A percentile compares a stretch with the other conserved stretches of the same genome.
Evolutionary conservation across 2,329 filamentous ascomycete genomes (phyloP).

Genomic region (Simplicillium aogashimaense): DNA sequence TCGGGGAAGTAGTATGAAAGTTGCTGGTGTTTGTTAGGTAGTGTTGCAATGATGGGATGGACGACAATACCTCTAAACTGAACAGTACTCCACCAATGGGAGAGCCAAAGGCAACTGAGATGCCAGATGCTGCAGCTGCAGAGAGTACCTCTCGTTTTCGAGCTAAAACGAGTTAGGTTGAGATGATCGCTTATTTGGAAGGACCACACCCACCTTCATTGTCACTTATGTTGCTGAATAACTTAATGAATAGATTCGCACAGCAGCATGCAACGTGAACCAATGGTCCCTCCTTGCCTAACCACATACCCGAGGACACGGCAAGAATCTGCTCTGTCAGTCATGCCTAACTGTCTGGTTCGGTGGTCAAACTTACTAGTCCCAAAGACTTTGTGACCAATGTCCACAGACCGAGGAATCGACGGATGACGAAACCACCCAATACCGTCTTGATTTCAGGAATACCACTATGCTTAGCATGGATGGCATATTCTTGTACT

Average conservation of each 20-base stretch:
- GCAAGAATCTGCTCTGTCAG: constrained; percentile 60
- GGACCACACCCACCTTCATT: too few relatives aligned
- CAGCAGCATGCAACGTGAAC: constrained; percentile 97
- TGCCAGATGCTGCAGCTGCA: constrained; percentile 82
- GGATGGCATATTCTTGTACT: constrained; percentile 73
- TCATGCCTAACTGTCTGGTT: constrained; percentile 8
- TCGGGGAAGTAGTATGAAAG: constrained; percentile 96
- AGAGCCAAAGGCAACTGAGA: constrained; percentile 88
- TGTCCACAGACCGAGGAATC: constrained; percentile 83
- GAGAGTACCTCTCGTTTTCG: constrained; percentile 90
- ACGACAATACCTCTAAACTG: constrained; percentile 62
- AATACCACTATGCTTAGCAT: constrained; percentile 92
- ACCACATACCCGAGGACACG: constrained; percentile 89
- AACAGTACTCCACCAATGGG: constrained; percentile 93
- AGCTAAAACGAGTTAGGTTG: too few relatives aligned
- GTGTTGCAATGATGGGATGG: neutral
- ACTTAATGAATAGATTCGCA: constrained; percentile 85
- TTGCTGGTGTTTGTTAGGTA: constrained; percentile 42
- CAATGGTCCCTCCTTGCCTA: constrained; percentile 90
- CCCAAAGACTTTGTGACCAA: constrained; percentile 83
- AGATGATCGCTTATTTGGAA: too few relatives aligned
- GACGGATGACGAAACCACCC: constrained; percentile 83
- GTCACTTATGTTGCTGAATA: constrained; percentile 66
- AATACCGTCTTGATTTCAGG: constrained; percentile 96
- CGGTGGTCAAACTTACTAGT: constrained; percentile 43